Evolutionary conservation across 2,329 filamentous ascomycete genomes (phyloP).

Genomic region (Xylariaceae sp.): DNA sequence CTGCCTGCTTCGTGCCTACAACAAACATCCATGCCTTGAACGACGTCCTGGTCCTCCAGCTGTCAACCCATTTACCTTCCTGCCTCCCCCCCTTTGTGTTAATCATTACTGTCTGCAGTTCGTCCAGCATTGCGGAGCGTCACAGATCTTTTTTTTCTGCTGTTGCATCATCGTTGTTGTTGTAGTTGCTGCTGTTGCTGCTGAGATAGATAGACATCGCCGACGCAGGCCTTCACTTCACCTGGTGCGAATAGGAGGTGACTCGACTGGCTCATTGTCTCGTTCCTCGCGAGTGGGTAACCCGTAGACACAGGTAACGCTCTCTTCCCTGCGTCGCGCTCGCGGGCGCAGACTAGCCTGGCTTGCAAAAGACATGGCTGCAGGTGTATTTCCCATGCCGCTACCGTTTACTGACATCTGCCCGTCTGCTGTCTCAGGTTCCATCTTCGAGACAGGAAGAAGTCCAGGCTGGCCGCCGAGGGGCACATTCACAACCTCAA

Average conservation of each 20-base stretch:
- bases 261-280: background rate
- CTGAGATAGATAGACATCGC: background rate
- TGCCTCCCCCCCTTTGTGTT: slow-evolving; percentile 5
- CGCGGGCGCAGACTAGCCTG: background rate
- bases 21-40: slow-evolving; percentile 1
- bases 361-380: background rate
- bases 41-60: background rate
- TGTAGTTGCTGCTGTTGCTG: background rate
- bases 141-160: background rate
- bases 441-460: background rate
- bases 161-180: background rate
- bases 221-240: background rate
- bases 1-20: slow-evolving; percentile 13
- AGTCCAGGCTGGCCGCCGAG: background rate
- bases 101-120: background rate
- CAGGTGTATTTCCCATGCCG: background rate
- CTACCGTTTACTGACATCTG: background rate
- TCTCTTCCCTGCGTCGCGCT: background rate
- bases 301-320: background rate
- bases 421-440: background rate
- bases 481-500: background rate
- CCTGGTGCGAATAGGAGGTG: background rate
- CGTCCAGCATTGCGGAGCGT: background rate
- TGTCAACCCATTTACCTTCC: background rate
- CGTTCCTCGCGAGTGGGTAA: no score